These are phyloP conservation scores for Talaromyces wortmannii DNA, from an alignment of 495 filamentous ascomycete genomes.

Conservation along the genomic window DNA sequence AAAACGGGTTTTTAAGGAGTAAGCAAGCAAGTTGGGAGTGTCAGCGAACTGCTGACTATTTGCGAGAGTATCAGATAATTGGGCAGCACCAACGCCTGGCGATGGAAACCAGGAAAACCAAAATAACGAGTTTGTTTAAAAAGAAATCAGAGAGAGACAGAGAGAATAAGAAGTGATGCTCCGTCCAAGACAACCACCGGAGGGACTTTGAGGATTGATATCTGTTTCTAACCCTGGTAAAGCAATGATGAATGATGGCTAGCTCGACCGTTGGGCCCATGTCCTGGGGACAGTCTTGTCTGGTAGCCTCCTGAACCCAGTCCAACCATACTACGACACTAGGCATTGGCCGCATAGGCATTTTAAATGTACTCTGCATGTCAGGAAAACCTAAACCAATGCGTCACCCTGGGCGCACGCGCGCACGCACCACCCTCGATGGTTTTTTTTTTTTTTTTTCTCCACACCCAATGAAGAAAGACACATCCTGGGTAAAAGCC, in stretches of 20 bases:
- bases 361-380: neutral
- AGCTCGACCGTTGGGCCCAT: slow-evolving; percentile 2
- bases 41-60: too few species aligned
- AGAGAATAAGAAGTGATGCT: too few species aligned
- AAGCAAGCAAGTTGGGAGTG: neutral
- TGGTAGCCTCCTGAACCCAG: neutral
- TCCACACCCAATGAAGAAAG: neutral
- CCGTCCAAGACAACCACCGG: neutral
- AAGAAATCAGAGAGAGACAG: too few species aligned
- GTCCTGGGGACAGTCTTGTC: neutral
- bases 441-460: neutral
- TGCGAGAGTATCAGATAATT: too few species aligned
- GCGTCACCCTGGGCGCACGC: slow-evolving; percentile 2
- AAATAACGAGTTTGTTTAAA: too few species aligned
- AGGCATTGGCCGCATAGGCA: neutral
- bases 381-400: neutral
- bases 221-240: slow-evolving; percentile 5
- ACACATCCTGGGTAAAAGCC: neutral
- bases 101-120: too few species aligned
- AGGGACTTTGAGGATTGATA: slow-evolving; percentile 1
- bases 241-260: slow-evolving; percentile 1
- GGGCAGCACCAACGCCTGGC: too few species aligned
- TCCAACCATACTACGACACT: slow-evolving; percentile 3
- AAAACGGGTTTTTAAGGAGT: neutral
- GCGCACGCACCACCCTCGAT: neutral